Evolutionary conservation across 345 rosid genomes (phyloP).

Genomic region (Melastoma malabathricum): DNA sequence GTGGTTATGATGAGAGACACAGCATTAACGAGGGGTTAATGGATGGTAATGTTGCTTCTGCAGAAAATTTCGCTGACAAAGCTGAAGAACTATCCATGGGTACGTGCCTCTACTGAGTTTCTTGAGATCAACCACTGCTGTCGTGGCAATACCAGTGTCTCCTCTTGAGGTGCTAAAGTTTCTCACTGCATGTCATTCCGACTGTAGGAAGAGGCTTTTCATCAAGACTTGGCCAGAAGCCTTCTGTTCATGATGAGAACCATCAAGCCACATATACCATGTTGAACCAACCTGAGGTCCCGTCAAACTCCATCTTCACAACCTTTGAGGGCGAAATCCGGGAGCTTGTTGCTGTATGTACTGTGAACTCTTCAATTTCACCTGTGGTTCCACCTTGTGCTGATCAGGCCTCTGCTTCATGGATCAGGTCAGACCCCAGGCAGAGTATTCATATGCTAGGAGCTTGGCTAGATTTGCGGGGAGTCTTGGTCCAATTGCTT

Average conservation of each 20-base stretch:
- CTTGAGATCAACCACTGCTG: too few relatives aligned
- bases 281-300: conserved; percentile 25
- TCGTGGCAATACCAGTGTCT: too few relatives aligned
- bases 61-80: conserved; percentile 40
- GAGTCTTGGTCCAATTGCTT: conserved; percentile 68
- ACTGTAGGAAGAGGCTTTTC: conserved; percentile 41
- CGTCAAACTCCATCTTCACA: conserved; percentile 55
- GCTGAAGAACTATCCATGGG: conserved; percentile 66
- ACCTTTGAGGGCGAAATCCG: conserved; percentile 68
- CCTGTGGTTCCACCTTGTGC: conserved; percentile 3
- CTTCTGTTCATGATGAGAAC: conserved; percentile 40
- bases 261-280: conserved; percentile 54
- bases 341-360: conserved; percentile 74
- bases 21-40: conserved; percentile 24
- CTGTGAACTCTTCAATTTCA: conserved; percentile 2
- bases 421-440: conserved; percentile 70
- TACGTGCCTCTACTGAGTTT: conserved; percentile 9
- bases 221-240: conserved; percentile 43
- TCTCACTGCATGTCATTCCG: conserved; percentile 1
- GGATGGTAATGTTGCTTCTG: conserved; percentile 31
- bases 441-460: conserved; percentile 68
- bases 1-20: conserved; percentile 35
- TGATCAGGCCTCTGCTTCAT: conserved; percentile 3
- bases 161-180: too few relatives aligned
- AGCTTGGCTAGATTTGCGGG: conserved; percentile 83